These are phyloP conservation scores for Barnettozyma hawaiiensis DNA, from an alignment of 1,139 yeast species.

Conservation along the genomic window DNA sequence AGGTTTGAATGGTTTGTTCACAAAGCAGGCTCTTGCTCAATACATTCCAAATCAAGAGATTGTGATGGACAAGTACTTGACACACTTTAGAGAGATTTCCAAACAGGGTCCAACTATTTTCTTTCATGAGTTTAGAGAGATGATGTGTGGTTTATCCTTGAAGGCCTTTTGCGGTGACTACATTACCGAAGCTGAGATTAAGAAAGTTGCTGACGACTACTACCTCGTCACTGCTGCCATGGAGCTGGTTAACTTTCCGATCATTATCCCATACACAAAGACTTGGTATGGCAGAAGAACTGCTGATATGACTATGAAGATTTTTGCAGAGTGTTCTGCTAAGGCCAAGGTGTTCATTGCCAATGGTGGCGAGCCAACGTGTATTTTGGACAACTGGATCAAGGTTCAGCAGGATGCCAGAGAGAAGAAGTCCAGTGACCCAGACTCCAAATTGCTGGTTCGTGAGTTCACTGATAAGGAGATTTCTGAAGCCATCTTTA, in stretches of 20 bases:
- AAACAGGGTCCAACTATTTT: slow-evolving; percentile 63
- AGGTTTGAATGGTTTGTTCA: slow-evolving; percentile 83
- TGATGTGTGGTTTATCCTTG: slow-evolving; percentile 88
- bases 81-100: slow-evolving; percentile 52
- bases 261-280: slow-evolving; percentile 89
- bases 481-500: slow-evolving; percentile 92
- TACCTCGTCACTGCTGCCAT: slow-evolving; percentile 89
- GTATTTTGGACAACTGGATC: slow-evolving; percentile 97
- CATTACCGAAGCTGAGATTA: slow-evolving; percentile 85
- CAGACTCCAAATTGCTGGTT: slow-evolving; percentile 47
- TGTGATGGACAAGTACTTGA: slow-evolving; percentile 76
- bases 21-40: slow-evolving; percentile 72
- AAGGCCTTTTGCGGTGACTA: slow-evolving; percentile 94
- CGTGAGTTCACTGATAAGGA: slow-evolving; percentile 87
- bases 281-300: slow-evolving; percentile 96
- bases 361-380: slow-evolving; percentile 70
- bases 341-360: slow-evolving; percentile 76
- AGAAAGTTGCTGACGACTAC: slow-evolving; percentile 84
- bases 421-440: slow-evolving; percentile 37
- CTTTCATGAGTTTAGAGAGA: slow-evolving; percentile 92
- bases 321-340: slow-evolving; percentile 82
- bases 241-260: slow-evolving; percentile 95
- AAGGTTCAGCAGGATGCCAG: slow-evolving; percentile 74
- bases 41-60: slow-evolving; percentile 82
- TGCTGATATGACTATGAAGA: slow-evolving; percentile 90